Percentiles rank a stretch among this genome's conserved stretches.
Evolutionary conservation across 371 early-diverging fungal genomes (phyloP).

Genomic region (Apophysomyces elegans): DNA sequence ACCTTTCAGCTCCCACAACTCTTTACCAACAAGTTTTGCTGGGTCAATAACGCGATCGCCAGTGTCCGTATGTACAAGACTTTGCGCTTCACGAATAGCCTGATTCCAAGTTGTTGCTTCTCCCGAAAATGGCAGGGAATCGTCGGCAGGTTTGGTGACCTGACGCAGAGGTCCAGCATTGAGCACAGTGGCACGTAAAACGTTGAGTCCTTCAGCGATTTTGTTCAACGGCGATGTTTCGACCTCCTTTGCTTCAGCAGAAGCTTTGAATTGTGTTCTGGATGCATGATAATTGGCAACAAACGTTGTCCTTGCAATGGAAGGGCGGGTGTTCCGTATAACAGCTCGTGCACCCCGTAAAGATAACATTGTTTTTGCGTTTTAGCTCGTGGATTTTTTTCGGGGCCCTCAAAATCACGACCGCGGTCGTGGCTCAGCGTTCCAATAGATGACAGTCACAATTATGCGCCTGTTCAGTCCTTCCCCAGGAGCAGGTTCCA

Average conservation of each 20-base stretch:
- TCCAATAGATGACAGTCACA: too few species aligned
- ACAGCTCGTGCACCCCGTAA: background rate
- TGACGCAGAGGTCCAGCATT: slow-evolving; percentile 18
- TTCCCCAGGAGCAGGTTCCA: background rate
- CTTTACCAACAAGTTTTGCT: slow-evolving; percentile 69
- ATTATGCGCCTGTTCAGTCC: background rate
- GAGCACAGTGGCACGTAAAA: slow-evolving; percentile 28
- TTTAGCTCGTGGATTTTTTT: too few species aligned
- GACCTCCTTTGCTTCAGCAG: slow-evolving; percentile 1
- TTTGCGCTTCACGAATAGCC: slow-evolving; percentile 58
- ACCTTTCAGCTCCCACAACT: slow-evolving; percentile 81
- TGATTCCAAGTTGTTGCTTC: slow-evolving; percentile 54
- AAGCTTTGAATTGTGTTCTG: background rate
- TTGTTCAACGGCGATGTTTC: slow-evolving; percentile 34
- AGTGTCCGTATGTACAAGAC: slow-evolving; percentile 39
- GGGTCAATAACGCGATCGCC: slow-evolving; percentile 59
- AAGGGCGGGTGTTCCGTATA: background rate
- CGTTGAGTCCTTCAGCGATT: slow-evolving; percentile 36
- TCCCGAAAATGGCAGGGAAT: slow-evolving; percentile 36
- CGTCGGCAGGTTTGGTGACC: slow-evolving; percentile 23
- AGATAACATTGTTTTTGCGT: slow-evolving; percentile 9
- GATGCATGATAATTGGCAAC: background rate
- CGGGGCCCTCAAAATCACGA: too few species aligned
- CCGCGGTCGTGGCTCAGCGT: too few species aligned
- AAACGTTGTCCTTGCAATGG: background rate